A percentile compares a stretch with the other conserved stretches of the same genome.
Evolutionary conservation across 768 basidiomycete genomes (phyloP).

Genomic region (Boletus rubropictus): DNA sequence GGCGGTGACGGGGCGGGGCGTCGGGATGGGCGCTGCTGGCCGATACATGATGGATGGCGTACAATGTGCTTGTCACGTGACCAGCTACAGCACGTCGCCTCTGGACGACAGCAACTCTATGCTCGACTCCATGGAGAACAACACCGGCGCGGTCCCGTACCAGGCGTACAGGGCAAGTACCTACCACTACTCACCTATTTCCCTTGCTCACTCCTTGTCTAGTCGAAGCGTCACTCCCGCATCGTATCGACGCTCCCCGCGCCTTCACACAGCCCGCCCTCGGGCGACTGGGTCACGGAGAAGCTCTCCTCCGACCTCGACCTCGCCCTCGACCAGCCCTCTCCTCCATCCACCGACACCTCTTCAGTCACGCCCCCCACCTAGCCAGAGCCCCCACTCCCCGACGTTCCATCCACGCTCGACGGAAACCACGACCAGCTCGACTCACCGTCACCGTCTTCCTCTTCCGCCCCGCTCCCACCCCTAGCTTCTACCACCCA

Average conservation of each 20-base stretch:
- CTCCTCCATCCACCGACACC: background rate
- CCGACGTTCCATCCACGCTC: background rate
- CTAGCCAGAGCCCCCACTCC: background rate
- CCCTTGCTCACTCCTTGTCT: background rate
- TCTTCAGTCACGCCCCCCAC: background rate
- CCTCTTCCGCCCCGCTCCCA: slow-evolving; percentile 9
- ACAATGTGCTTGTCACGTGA: slow-evolving; percentile 15
- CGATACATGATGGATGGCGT: slow-evolving; percentile 19
- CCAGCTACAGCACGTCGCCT: no score
- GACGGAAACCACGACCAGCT: slow-evolving; percentile 9
- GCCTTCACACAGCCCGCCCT: background rate
- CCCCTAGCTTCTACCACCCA: background rate
- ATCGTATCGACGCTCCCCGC: slow-evolving; percentile 30
- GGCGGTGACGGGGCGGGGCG: slow-evolving; percentile 55
- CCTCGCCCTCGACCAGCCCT: slow-evolving; percentile 3
- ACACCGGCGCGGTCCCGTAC: slow-evolving; percentile 37
- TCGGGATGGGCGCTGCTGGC: slow-evolving; percentile 12
- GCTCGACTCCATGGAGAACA: slow-evolving; percentile 10
- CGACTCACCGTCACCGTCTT: slow-evolving; percentile 5
- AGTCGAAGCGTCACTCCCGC: slow-evolving; percentile 48
- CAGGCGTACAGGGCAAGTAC: slow-evolving; percentile 43
- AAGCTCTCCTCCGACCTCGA: slow-evolving; percentile 7
- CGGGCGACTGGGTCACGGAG: slow-evolving; percentile 22
- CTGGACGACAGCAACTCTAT: no score
- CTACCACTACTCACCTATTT: background rate